Evolutionary conservation across 192 early-diverging fungal species (phyloP), one percentile per base, ranked within the genome.

Genomic region (Podila verticillata): DNA sequence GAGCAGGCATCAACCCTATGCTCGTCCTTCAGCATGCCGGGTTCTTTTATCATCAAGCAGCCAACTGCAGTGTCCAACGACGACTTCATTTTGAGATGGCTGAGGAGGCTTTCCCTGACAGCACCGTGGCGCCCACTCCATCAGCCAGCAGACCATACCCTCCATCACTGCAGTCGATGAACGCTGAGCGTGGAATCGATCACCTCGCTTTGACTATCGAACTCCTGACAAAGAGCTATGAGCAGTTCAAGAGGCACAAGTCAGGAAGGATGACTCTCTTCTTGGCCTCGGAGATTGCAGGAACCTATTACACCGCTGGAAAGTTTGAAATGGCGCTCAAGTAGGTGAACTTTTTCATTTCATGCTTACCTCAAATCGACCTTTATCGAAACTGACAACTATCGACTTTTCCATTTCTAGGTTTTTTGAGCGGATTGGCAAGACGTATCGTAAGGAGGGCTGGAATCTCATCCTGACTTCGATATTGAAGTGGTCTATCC

Each of bases 141-240:
- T 56, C 64, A 9, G 68, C 69, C 17, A 70, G 51, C 19, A 68
- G 57, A 10, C 86, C 86, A 47, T 75, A 84, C 36, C 79, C 75
- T 30, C 74, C 84, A 57, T 66, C 75, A 12, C 60, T 82, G 57
- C 87, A 66, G 22, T 75, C 63, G 9, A 75, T 83, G 48, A 70
- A 63, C 28, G 83, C 75, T 19, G 92, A 93, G 73, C 70, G 85
- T 48, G 58, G 64, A 24, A 58, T 92, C 17, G 93, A 94, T 78
- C 93, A 95, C 68, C 83, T 90, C 10, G 68, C 84, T 13, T 32
- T 90, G 15, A 91, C 93, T 7, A 95, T 97, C 64, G 94, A 96
- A 63, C 74, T 97, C 4, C 70, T 96, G n/a, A 96, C 95, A 7
- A 95, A 95, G 69, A 90, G 94, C n/a, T 97, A 97, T 66, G 96